Base-by-base conservation (phyloP, 2,329 filamentous ascomycete genomes). In the Nemania abortiva region DNA sequence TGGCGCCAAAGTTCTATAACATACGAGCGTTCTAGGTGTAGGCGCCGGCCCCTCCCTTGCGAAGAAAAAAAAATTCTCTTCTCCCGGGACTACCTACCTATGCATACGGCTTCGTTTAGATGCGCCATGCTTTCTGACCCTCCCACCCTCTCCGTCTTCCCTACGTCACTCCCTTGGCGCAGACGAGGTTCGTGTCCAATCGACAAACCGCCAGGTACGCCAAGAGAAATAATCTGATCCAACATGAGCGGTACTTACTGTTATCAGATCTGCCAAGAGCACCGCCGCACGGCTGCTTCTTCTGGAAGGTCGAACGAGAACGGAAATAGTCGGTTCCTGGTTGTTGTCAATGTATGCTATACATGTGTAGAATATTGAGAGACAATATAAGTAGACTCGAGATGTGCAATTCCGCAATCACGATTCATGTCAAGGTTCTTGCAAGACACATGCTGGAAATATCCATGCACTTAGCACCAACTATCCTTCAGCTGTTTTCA, bases 181-280 rank as follows among this genome's bases (percentile, higher is more conserved):
- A 20, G 1, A 31, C 9, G 15, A 55, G 22, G 20, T 6, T 29
- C 15, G 37, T 49, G 54, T 31, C 65, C 54, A 63, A 59, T 59
- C 20, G 57, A 47, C 10, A 31, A 7, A 9, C 5, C 9, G 54
- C 13, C 5, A 39, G 11, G 18, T 6, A 5, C 10, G 61, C 66
- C 66, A 68, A 68, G 62, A 39, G 3, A 54, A 65, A 53, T 69
- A 57, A 69, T 69, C 62, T 65, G 62, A 69, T 69, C 62, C 66
- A 56, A 22, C 15, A 55, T 39, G 61, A 56, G 61, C 31, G 57
- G 49, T 11, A 57, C 15, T 11, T 45, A 13, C 49, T 53, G 34
- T 61, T 47, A 53, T 47, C 47, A 61, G 52, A 62, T 69, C 7
- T 22, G 66, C 62, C 52, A 65, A 69, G 56, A 13, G 62, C 29